Evolutionary conservation across 2,329 filamentous ascomycete species (phyloP), one percentile per base, ranked within the genome.

Genomic region (Geosmithia morbida): DNA sequence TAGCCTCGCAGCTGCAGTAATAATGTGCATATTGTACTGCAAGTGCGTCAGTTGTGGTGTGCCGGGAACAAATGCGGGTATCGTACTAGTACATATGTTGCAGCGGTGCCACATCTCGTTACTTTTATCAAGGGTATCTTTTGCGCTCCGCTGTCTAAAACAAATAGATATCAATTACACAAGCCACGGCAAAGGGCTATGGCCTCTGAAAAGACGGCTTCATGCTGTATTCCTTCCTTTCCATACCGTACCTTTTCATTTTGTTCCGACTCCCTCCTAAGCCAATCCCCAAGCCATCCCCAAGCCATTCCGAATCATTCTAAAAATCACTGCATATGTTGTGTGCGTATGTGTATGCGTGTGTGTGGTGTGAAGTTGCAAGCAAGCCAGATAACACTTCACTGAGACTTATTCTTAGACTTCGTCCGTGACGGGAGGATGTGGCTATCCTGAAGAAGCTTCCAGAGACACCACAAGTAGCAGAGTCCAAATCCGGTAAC

Each of bases 381-480:
- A 5, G 3, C 41, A 11, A 40, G 17, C 5, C 41, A 42, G 10
- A 14, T 6, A 7, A 16, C 8, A 43, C 37, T 17, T 41, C 17
- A 26, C 16, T 22, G 47, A 10, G 52, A 59, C 51, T 71, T 71
- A 46, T 56, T 60, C 50, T 72, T 71, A 13, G 56, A 41, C 55
- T 64, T 65, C 41, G 46, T 53, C 46, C 50, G n/a, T 4, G 43
- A 44, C 49, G 53, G 57, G 52, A 77, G 49, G 42, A 78, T 55
- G 42, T 75, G 74, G 57, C 80, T 83, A 55, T 83, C 78, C 17
- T 67, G 59, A 2, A 78, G 56, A 46, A 86, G 60, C 48, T 77
- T 83, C 74, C 79, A 83, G 51, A 92, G 64, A 62, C 89, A 96
- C 92, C 92, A 98, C 7, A 92, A 58, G 61, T 96, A 97, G 63